A percentile compares a stretch with the other conserved stretches of the same genome.
Conservation (phyloP, 73 alveolate species). For the Paramecium sexaurelia region DNA sequence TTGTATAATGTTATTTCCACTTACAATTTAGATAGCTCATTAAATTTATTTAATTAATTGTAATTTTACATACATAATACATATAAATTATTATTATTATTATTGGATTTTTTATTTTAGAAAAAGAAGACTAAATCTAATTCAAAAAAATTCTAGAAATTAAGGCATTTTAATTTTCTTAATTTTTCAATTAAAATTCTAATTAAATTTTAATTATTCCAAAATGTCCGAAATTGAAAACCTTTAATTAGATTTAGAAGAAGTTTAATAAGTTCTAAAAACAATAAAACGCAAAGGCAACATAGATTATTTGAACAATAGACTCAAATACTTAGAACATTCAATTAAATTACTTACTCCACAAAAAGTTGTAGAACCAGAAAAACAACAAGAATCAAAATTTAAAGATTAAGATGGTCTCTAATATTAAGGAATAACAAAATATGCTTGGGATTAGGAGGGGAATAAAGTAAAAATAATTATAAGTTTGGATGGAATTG, state of each 20-base stretch:
- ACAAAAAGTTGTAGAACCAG: neutral
- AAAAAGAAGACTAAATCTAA: neutral
- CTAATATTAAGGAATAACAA: slow-evolving; percentile 19
- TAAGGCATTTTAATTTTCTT: neutral
- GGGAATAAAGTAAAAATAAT: slow-evolving; percentile 42
- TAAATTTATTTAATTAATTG: neutral
- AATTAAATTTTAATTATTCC: neutral
- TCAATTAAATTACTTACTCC: neutral
- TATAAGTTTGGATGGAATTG: neutral
- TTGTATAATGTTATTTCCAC: neutral
- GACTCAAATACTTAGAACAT: neutral
- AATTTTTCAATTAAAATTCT: neutral
- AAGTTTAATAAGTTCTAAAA: neutral
- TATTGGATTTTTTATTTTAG: no score
- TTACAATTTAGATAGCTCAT: neutral
- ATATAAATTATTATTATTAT: no score
- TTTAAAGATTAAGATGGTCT: neutral
- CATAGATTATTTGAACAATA: neutral
- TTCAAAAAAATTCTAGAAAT: no score
- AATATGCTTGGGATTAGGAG: slow-evolving; percentile 57
- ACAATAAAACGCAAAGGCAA: slow-evolving; percentile 2
- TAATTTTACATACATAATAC: neutral
- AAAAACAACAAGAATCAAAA: neutral
- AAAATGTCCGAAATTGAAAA: neutral
- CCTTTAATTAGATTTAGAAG: slow-evolving; percentile 10